Base-by-base conservation (phyloP, 129 eudicot species). In the Deinandra increscens region DNA sequence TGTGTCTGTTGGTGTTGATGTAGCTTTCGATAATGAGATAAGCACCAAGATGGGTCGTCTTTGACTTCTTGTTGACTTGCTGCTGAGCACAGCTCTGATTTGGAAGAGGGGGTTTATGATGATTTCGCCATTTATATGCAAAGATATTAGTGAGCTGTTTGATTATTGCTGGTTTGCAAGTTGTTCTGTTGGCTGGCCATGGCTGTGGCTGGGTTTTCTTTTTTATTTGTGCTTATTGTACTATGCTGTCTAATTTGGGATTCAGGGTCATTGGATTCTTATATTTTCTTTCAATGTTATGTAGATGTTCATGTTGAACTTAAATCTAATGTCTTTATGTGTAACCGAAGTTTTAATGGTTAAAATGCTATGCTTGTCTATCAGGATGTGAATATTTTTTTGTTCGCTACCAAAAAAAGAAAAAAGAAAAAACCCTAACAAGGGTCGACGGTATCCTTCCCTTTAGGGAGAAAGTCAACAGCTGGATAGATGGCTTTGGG, bases 51-150 rank as follows among this genome's bases (percentile, higher is more conserved):
- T 13, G 43, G 42, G 43, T 9, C 6, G 13, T 33, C 45, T n/a
- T 14, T 60, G 66, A 36, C 7, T 17, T 15, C 14, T 59, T 34
- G 20, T 59, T 59, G 64, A 29, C 64, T 14, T 59, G 64, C 64
- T 60, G 66, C n/a, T 19, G 12, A 60, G 23, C 34, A 36, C 44
- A 6, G 44, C 44, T 60, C 23, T 45, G n/a, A 15, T 34, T 33
- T 9, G 26, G 45, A n/a, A 34, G 44, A 60, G 44, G 44, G 44
- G 66, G 2, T 36, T 60, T 44, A n/a, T 60, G 6, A 34, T 12
- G 64, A 26, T 29, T 58, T 58, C 64, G 13, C 39, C 39, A 6
- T 10, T 29, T 55, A 12, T 55, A n/a, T n/a, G n/a, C n/a, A n/a
- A n/a, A n/a, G n/a, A n/a, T n/a, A 51, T 51, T 20, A 5, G 12